Evolutionary conservation across 2,329 filamentous ascomycete genomes (phyloP).

Genomic region (Dactylellina parvicollis): DNA sequence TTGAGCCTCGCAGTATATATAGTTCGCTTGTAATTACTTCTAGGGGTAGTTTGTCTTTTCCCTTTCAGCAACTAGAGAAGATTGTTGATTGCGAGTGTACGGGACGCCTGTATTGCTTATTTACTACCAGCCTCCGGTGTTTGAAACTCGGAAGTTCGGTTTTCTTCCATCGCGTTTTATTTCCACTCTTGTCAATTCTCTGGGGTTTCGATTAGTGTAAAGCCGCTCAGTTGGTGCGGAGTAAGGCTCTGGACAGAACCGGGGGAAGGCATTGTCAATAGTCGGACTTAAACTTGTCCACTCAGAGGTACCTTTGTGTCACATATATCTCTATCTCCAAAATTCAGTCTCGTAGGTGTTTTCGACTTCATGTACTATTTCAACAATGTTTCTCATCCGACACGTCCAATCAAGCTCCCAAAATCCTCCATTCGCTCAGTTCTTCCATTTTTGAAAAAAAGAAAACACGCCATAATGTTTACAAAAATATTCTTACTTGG

Average conservation of each 20-base stretch:
- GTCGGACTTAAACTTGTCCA: neutral
- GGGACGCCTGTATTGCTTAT: slow-evolving; percentile 9
- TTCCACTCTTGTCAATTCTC: slow-evolving; percentile 2
- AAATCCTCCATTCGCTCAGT: neutral
- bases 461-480: neutral
- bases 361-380: slow-evolving; percentile 20
- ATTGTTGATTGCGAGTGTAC: neutral
- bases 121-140: slow-evolving; percentile 12
- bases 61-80: slow-evolving; percentile 4
- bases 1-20: slow-evolving; percentile 7
- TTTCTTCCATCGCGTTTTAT: slow-evolving; percentile 6
- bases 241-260: neutral
- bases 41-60: slow-evolving; percentile 5
- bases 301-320: slow-evolving; percentile 9
- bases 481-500: neutral
- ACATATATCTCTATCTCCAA: slow-evolving; percentile 14
- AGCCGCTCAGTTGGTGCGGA: neutral
- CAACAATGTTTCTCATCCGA: slow-evolving; percentile 11
- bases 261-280: neutral
- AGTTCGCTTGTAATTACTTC: neutral
- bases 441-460: too few relatives aligned
- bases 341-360: slow-evolving; percentile 34
- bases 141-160: slow-evolving; percentile 15
- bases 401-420: neutral
- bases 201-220: neutral